Conservation (phyloP, 371 early-diverging fungal genomes). For the Entomophthora muscae region DNA sequence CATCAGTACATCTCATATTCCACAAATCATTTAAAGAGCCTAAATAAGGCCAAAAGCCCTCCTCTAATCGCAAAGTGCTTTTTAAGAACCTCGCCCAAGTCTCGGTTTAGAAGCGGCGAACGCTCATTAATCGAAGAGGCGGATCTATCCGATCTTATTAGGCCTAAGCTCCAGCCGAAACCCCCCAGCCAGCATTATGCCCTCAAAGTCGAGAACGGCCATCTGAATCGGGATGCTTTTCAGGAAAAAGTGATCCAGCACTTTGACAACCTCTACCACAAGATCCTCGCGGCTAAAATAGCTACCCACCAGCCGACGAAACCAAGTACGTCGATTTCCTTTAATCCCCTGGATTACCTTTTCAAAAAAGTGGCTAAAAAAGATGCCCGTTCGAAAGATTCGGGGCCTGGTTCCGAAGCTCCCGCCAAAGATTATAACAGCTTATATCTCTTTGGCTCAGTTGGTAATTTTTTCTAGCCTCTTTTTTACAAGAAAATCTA, state of each 20-base stretch:
- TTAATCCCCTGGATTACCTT: no score
- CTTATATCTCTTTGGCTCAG: background rate
- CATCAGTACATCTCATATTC: no score
- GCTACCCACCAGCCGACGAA: background rate
- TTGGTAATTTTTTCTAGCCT: background rate
- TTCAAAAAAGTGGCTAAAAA: background rate
- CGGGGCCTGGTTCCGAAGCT: background rate
- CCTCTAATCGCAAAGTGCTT: no score
- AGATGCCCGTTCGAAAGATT: background rate
- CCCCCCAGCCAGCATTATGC: background rate
- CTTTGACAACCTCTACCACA: background rate
- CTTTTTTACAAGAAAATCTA: background rate
- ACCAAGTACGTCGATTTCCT: background rate
- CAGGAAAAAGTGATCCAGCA: background rate
- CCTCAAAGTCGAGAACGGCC: background rate
- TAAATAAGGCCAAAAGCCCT: no score
- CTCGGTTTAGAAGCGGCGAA: no score
- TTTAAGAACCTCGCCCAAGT: no score
- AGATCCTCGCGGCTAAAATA: background rate
- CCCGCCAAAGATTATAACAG: no score
- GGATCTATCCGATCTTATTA: no score
- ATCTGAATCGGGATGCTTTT: background rate
- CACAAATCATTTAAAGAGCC: no score
- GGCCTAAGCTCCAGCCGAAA: no score
- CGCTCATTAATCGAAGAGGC: no score